These are phyloP conservation scores for Pleurotus citrinopileatus DNA, from an alignment of 768 basidiomycete genomes.

Conservation along the genomic window DNA sequence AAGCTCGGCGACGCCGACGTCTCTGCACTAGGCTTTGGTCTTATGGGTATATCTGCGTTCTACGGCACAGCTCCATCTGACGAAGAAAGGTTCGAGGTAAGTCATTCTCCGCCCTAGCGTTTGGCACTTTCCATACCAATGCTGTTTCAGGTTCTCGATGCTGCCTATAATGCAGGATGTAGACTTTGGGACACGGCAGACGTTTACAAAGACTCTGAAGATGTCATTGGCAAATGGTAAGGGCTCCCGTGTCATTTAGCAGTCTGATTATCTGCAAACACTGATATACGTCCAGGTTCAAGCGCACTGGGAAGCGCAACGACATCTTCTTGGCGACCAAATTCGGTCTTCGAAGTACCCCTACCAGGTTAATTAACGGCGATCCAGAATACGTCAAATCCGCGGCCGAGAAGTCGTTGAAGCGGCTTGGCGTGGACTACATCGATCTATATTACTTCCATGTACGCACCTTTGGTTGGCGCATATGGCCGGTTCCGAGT, in stretches of 20 bases:
- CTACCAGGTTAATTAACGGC: slow-evolving; percentile 18
- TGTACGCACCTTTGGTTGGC: slow-evolving; percentile 16
- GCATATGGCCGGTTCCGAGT: not conserved
- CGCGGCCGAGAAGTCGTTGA: slow-evolving; percentile 36
- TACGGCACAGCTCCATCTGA: slow-evolving; percentile 48
- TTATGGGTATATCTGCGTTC: slow-evolving; percentile 51
- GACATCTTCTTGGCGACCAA: slow-evolving; percentile 67
- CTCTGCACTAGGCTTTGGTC: slow-evolving; percentile 57
- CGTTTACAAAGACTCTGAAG: slow-evolving; percentile 43
- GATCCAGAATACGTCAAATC: slow-evolving; percentile 37
- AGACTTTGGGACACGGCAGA: slow-evolving; percentile 50
- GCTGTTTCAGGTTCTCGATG: slow-evolving; percentile 34
- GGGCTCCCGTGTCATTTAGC: not conserved
- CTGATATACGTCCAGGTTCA: slow-evolving; percentile 33
- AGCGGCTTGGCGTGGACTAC: slow-evolving; percentile 35
- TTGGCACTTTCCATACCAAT: not conserved
- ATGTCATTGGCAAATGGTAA: slow-evolving; percentile 42
- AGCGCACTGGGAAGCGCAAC: slow-evolving; percentile 44
- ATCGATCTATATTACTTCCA: slow-evolving; percentile 51
- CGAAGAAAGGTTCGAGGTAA: slow-evolving; percentile 59
- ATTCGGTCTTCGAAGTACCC: slow-evolving; percentile 20
- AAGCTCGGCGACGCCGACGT: slow-evolving; percentile 44
- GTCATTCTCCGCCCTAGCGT: not conserved
- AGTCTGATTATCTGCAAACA: not conserved
- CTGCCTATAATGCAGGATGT: slow-evolving; percentile 37